A percentile compares a stretch with the other conserved stretches of the same genome.
Evolutionary conservation across 2,329 filamentous ascomycete species (phyloP).

Genomic region (Aspergillus pseudoterreus): DNA sequence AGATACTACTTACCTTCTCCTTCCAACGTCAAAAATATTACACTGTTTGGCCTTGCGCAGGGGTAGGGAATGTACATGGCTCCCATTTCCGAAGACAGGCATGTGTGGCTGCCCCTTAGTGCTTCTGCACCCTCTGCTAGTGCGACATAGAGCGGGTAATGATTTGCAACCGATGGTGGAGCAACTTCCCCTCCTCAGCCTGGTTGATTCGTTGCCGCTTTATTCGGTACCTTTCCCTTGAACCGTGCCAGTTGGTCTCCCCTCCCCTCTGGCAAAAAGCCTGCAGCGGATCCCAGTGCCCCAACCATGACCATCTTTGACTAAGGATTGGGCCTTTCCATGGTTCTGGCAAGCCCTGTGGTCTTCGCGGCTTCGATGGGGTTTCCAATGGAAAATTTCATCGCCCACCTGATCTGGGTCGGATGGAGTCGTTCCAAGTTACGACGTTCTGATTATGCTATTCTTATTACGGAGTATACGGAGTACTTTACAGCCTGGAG

Average conservation of each 20-base stretch:
- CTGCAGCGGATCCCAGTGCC: slow-evolving; percentile 7
- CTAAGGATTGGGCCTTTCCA: neutral
- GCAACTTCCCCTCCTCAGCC: slow-evolving; percentile 4
- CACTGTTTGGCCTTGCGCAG: neutral
- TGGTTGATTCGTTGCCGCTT: slow-evolving; percentile 11
- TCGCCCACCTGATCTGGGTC: slow-evolving; percentile 7
- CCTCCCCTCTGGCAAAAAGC: neutral
- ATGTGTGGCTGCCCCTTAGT: slow-evolving; percentile 4
- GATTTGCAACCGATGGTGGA: slow-evolving; percentile 19
- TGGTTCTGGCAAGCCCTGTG: slow-evolving; percentile 4
- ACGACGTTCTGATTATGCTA: neutral
- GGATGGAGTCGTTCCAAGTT: neutral
- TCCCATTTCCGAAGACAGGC: slow-evolving; percentile 18
- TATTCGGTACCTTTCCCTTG: slow-evolving; percentile 16
- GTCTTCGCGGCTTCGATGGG: slow-evolving; percentile 13
- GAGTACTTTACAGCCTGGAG: no score
- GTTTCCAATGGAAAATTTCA: slow-evolving; percentile 10
- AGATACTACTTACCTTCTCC: no score
- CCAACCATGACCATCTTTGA: slow-evolving; percentile 5
- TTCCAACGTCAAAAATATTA: no score
- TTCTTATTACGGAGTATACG: neutral
- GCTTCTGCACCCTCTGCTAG: slow-evolving; percentile 1
- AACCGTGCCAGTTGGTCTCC: slow-evolving; percentile 15
- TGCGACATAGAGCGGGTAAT: slow-evolving; percentile 17
- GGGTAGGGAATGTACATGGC: slow-evolving; percentile 8